Evolutionary conservation across 2,329 filamentous ascomycete species (phyloP).

Genomic region (Botrytis porri): DNA sequence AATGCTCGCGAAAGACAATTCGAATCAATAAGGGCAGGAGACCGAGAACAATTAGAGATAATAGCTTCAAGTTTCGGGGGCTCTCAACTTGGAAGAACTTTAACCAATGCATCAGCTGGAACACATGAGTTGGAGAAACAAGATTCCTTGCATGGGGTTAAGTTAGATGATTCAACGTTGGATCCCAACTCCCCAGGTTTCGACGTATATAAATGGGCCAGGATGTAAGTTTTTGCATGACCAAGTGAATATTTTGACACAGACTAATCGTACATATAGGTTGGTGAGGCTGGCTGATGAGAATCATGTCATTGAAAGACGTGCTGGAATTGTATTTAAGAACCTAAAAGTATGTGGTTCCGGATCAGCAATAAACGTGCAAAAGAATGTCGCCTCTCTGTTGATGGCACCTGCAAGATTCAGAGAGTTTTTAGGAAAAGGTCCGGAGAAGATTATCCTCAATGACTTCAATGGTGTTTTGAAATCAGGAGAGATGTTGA

Average conservation of each 20-base stretch:
- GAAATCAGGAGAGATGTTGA: slow-evolving; percentile 62
- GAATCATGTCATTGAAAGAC: slow-evolving; percentile 52
- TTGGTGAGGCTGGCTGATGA: slow-evolving; percentile 47
- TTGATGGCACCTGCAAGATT: slow-evolving; percentile 56
- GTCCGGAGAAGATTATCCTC: slow-evolving; percentile 57
- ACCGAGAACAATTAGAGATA: slow-evolving; percentile 31
- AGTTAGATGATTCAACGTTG: slow-evolving; percentile 47
- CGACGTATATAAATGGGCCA: slow-evolving; percentile 31
- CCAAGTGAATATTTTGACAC: background rate
- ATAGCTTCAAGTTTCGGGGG: slow-evolving; percentile 32
- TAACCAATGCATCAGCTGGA: background rate
- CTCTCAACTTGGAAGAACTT: slow-evolving; percentile 22
- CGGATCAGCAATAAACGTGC: slow-evolving; percentile 64
- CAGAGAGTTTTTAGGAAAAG: slow-evolving; percentile 53
- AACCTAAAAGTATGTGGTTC: slow-evolving; percentile 65
- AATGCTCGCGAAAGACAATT: slow-evolving; percentile 28
- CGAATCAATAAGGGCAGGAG: slow-evolving; percentile 30
- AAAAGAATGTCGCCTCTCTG: slow-evolving; percentile 62
- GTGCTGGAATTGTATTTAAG: slow-evolving; percentile 61
- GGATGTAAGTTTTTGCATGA: slow-evolving; percentile 25
- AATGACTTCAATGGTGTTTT: slow-evolving; percentile 62
- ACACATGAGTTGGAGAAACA: slow-evolving; percentile 23
- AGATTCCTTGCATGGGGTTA: slow-evolving; percentile 40
- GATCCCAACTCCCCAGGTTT: slow-evolving; percentile 46
- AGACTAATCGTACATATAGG: slow-evolving; percentile 21